Base-by-base conservation (phyloP, 1,284 basidiomycete genomes). In the Anthracocystis setariae region DNA sequence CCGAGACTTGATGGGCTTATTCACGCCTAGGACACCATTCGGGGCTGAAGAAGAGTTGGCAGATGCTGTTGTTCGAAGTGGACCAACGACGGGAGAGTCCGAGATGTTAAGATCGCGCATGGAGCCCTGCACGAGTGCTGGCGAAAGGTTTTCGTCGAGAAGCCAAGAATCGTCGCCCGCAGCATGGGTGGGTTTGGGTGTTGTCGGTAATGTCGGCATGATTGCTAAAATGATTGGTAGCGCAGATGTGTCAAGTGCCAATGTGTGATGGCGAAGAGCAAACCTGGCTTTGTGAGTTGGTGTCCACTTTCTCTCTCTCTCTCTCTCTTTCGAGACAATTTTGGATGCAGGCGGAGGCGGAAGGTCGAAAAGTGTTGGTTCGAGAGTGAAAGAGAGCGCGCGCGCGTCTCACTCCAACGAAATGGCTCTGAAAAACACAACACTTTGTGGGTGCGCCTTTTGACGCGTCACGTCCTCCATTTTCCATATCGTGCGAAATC, bases 51-150 rank as follows among this genome's bases (percentile, higher is more conserved):
- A 7, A 8, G 44, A 43, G 37, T 55, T 52, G 40, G 37, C 21
- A 3, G 66, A 43, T 10, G 59, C 29, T 17, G 55, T 29, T 17
- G 39, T 23, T 13, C 51, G 69, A 8, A 62, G 51, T 20, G 55
- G 63, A 20, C 47, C 53, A 8, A 56, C 40, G 17, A 66, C 40
- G 8, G 69, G 69, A 4, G 69, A 66, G n/a, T 72, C 69, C 5
- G 69, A 62, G 51, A 72, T 62, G 55, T 66, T 40, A 35, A 72
- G 63, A 21, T 63, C 48, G n/a, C 53, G 59, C 46, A 72, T 40
- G 15, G 69, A 72, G 42, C 38, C 47, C 23, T 62, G 63, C 0
- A 55, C 55, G 21, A 72, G 49, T 15, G 58, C 63, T 8, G 62
- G 55, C 17, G 69, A 72, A 2, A 72, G 39, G 37, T 62, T 51